These are phyloP conservation scores for Kuraishia floccosa DNA, from an alignment of 805 yeast species.

Conservation along the genomic window DNA sequence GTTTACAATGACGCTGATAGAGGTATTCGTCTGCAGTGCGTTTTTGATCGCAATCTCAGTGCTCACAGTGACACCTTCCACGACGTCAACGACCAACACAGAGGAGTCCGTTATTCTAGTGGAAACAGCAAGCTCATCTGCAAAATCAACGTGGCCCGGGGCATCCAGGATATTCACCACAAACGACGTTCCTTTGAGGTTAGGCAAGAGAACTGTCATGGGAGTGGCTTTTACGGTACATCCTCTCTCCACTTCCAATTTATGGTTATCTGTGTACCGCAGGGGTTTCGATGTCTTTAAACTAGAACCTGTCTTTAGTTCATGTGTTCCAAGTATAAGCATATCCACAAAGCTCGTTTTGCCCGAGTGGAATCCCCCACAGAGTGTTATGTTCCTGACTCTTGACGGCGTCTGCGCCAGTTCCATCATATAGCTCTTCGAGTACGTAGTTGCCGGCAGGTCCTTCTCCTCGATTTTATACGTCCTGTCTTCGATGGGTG, in stretches of 20 bases:
- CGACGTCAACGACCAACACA: slow-evolving; percentile 65
- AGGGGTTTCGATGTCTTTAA: slow-evolving; percentile 31
- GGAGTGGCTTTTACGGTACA: slow-evolving; percentile 54
- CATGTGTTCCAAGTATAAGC: slow-evolving; percentile 58
- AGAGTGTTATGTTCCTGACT: slow-evolving; percentile 61
- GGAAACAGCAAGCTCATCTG: slow-evolving; percentile 59
- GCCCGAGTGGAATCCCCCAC: slow-evolving; percentile 81
- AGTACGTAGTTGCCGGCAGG: slow-evolving; percentile 50
- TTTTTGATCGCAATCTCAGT: slow-evolving; percentile 40
- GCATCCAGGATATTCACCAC: slow-evolving; percentile 65
- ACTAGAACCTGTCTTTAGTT: slow-evolving; percentile 16
- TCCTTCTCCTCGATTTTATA: slow-evolving; percentile 37
- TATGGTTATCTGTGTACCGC: slow-evolving; percentile 63
- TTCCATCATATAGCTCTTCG: slow-evolving; percentile 49
- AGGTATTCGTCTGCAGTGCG: slow-evolving; percentile 36
- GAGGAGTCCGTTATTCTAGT: slow-evolving; percentile 53
- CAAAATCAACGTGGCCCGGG: slow-evolving; percentile 87
- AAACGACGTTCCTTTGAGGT: slow-evolving; percentile 39
- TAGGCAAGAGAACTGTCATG: slow-evolving; percentile 46
- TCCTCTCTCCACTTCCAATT: slow-evolving; percentile 61
- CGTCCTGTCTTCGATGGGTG: slow-evolving; percentile 30
- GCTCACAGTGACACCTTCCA: slow-evolving; percentile 68
- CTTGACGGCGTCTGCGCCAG: slow-evolving; percentile 42
- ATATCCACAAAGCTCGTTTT: slow-evolving; percentile 71
- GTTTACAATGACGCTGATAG: slow-evolving; percentile 55